These are phyloP conservation scores for Nemania bipapillata DNA, from an alignment of 2,329 filamentous ascomycete genomes.

Conservation along the genomic window DNA sequence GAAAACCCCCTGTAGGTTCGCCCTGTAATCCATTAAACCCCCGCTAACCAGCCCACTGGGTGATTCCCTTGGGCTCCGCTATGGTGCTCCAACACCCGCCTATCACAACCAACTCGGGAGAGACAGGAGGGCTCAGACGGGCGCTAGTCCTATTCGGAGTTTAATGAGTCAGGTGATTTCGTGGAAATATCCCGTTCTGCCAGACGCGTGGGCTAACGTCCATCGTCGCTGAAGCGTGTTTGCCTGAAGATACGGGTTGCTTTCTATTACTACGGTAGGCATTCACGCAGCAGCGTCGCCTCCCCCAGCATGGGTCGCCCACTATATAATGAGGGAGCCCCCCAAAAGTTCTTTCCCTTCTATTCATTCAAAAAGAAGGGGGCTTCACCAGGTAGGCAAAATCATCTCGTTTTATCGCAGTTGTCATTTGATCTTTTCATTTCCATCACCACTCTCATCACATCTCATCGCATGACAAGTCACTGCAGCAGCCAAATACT, in stretches of 20 bases:
- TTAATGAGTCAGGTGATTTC: slow-evolving; percentile 48
- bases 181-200: slow-evolving; percentile 43
- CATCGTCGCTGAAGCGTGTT: slow-evolving; percentile 49
- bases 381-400: slow-evolving; percentile 45
- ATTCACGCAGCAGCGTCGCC: slow-evolving; percentile 31
- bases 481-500: neutral
- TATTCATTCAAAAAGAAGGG: slow-evolving; percentile 38
- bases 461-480: slow-evolving; percentile 34
- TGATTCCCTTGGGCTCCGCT: slow-evolving; percentile 36
- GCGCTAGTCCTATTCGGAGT: slow-evolving; percentile 41
- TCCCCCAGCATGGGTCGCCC: slow-evolving; percentile 35
- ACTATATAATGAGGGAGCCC: slow-evolving; percentile 40
- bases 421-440: slow-evolving; percentile 24
- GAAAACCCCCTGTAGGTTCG: slow-evolving; percentile 36
- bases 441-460: slow-evolving; percentile 24
- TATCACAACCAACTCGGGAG: slow-evolving; percentile 37
- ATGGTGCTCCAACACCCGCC: slow-evolving; percentile 22
- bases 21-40: slow-evolving; percentile 40
- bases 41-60: slow-evolving; percentile 39
- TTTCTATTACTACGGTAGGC: slow-evolving; percentile 35
- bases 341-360: slow-evolving; percentile 40
- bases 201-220: slow-evolving; percentile 48
- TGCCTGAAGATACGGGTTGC: slow-evolving; percentile 45
- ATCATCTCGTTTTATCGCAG: slow-evolving; percentile 40
- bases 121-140: slow-evolving; percentile 25